Evolutionary conservation across 192 early-diverging fungal species (phyloP).

Genomic region (Obelidium mucronatum): DNA sequence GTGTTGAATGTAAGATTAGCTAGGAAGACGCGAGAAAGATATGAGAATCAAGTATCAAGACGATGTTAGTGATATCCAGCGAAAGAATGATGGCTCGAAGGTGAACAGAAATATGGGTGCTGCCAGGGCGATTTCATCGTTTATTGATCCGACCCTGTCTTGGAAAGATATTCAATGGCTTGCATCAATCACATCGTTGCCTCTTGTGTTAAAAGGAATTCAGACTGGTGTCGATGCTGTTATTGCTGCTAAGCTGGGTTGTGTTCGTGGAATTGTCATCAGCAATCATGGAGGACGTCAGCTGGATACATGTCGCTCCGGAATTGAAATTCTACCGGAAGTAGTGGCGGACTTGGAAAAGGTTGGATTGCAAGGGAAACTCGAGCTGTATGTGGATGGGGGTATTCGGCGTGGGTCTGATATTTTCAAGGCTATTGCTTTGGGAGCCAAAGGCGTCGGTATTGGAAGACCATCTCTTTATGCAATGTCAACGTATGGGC

Average conservation of each 20-base stretch:
- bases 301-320: constrained; percentile 79
- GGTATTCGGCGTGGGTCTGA: constrained; percentile 92
- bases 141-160: constrained; percentile 83
- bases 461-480: constrained; percentile 79
- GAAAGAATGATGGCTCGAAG: constrained; percentile 26
- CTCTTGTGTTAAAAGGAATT: constrained; percentile 93
- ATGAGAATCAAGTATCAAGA: constrained; percentile 77
- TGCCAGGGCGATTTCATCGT: constrained; percentile 72
- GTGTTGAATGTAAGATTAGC: constrained; percentile 16
- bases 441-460: constrained; percentile 93
- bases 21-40: constrained; percentile 80
- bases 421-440: constrained; percentile 94
- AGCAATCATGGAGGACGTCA: constrained; percentile 98
- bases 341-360: constrained; percentile 74
- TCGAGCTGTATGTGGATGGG: constrained; percentile 93
- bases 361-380: constrained; percentile 36
- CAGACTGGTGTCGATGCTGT: constrained; percentile 90
- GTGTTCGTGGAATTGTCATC: constrained; percentile 82
- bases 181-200: constrained; percentile 79
- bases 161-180: constrained; percentile 95
- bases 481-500: constrained; percentile 79
- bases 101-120: constrained; percentile 65
- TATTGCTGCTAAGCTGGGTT: constrained; percentile 68
- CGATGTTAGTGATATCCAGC: constrained; percentile 50
- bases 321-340: constrained; percentile 89